Conservation (phyloP, 2,329 filamentous ascomycete genomes). For the Fusarium albosuccineum region DNA sequence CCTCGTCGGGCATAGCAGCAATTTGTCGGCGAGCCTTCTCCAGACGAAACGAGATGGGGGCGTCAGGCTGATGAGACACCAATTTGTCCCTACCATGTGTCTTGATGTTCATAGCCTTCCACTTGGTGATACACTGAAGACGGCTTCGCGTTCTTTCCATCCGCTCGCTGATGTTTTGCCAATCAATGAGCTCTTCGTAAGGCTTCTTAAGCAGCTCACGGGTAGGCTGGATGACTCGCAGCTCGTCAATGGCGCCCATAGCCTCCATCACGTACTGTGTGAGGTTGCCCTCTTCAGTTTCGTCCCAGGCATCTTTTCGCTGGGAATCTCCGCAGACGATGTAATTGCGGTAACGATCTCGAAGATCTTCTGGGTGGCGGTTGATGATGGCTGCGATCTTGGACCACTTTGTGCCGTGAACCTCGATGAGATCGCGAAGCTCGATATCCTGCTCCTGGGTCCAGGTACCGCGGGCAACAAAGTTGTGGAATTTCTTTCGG, state of each 20-base stretch:
- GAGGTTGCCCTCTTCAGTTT: slow-evolving; percentile 70
- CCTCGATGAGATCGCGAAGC: slow-evolving; percentile 51
- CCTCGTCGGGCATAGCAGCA: slow-evolving; percentile 56
- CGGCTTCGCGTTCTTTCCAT: slow-evolving; percentile 73
- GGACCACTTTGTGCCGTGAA: slow-evolving; percentile 68
- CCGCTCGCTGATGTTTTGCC: slow-evolving; percentile 72
- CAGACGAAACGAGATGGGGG: slow-evolving; percentile 56
- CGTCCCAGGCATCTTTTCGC: slow-evolving; percentile 69
- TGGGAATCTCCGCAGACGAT: slow-evolving; percentile 68
- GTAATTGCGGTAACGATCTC: slow-evolving; percentile 79
- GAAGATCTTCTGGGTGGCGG: slow-evolving; percentile 73
- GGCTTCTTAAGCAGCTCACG: slow-evolving; percentile 52
- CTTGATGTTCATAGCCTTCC: slow-evolving; percentile 63
- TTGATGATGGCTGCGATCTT: slow-evolving; percentile 72
- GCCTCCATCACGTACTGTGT: slow-evolving; percentile 65
- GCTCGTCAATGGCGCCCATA: slow-evolving; percentile 61
- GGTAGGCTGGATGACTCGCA: slow-evolving; percentile 51
- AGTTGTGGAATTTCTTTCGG: slow-evolving; percentile 76
- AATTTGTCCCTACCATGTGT: slow-evolving; percentile 51
- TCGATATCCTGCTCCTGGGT: slow-evolving; percentile 54
- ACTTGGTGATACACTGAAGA: slow-evolving; percentile 77
- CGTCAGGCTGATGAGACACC: slow-evolving; percentile 49
- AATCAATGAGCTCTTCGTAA: slow-evolving; percentile 71
- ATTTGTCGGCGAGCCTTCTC: slow-evolving; percentile 59
- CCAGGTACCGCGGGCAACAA: slow-evolving; percentile 64